Base-by-base conservation (phyloP, 2,329 filamentous ascomycete species). In the Colletotrichum tanaceti region DNA sequence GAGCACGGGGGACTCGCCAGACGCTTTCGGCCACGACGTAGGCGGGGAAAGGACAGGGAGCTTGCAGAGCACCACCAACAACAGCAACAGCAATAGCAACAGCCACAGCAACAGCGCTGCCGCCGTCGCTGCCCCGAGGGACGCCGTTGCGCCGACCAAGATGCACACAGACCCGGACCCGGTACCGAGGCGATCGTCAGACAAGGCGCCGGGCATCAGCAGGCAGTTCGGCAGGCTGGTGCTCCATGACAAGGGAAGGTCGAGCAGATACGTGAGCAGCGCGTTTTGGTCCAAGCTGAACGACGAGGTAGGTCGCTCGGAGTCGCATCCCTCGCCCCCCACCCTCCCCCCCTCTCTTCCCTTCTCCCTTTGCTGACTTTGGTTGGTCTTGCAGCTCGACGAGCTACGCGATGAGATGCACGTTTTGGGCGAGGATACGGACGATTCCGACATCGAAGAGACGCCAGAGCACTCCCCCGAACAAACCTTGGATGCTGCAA, bases 261-360 rank as follows among this genome's bases (percentile, higher is more conserved):
- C 87, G 57, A 89, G 88, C 63, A 83, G 90, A 75, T 94, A 94
- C 75, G 88, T 94, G 72, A 93, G 90, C 79, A 92, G 89, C 76
- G 90, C 87, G 7, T 93, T 94, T 74, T 93, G 91, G 91, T 88
- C 90, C 22, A 92, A 87, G 70, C 83, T 94, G 59, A 92, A 90
- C 68, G 91, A 93, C 61, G 91, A 94, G 84, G 89, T 90, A 78
- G 63, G 80, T 72, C 16, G 43, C 22, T 22, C 41, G 5, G 5
- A 35, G 7, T 24, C n/a, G n/a, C 5, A 18, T 24, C 44, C 28
- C 28, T 24, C 24, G 24, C 24, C 24, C 24, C 24, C 24, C 2
- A 24, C 24, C 24, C 24, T 24, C 24, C 4, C 4, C 4, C 24
- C 4, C 24, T 32, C 28, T 2, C 6, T 9, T 9, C 28, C 28